Evolutionary conservation across 2,329 filamentous ascomycete species (phyloP), one percentile per base, ranked within the genome.

Genomic region (Pyricularia grisea): DNA sequence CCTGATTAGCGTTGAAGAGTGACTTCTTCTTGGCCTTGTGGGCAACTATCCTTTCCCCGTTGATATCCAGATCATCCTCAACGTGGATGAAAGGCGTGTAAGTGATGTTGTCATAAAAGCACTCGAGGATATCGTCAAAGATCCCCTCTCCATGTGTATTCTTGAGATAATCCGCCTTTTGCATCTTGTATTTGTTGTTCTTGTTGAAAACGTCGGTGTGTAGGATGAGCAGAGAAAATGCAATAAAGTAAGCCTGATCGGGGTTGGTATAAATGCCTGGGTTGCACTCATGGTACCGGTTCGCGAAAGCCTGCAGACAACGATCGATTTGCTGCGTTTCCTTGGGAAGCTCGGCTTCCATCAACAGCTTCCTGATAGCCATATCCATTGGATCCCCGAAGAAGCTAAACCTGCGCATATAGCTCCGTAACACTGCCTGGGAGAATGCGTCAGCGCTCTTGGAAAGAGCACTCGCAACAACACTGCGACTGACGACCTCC

Each of bases 191-290:
- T 81, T 98, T 98, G 81, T 98, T 98, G 82, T 98, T 99, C 80
- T 97, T 97, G 83, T 99, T 99, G 87, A 98, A 98, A n/a, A 97
- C 92, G 76, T 99, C 95, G 0, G 95, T 98, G 75, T 99, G 95
- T 42, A 99, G 83, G 73, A 99, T 97, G 70, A 99, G 87, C 69
- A 99, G 88, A 1, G 94, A 98, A 77, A 99, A 99, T 20, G 94
- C 93, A 72, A 98, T 94, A 75, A 98, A 97, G 78, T 98, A 97
- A n/a, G 95, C 94, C 79, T 97, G 93, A 75, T 98, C 95, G 74
- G 93, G 88, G 42, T 90, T 90, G 28, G 91, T 87, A 79, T 97
- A 99, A 70, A 99, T 96, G 58, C 95, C 94, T 2, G 95, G 95
- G 74, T 99, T 99, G 80, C 95, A 99, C 79, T 99, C 95, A 76